These are phyloP conservation scores for Seiridium unicorne DNA, from an alignment of 2,329 filamentous ascomycete species.

Conservation along the genomic window DNA sequence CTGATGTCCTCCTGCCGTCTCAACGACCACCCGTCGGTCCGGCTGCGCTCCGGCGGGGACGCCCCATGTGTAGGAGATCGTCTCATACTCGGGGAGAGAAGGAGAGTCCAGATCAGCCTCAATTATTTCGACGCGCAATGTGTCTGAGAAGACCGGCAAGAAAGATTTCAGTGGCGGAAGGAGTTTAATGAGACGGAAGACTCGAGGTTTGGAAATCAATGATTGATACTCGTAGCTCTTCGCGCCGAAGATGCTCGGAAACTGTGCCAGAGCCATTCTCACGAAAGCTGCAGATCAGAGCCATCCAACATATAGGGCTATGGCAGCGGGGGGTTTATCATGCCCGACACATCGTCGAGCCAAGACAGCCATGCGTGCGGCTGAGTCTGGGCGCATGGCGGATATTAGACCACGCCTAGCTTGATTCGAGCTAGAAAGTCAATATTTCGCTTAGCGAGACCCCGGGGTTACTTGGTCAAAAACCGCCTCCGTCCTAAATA, in stretches of 20 bases:
- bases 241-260: neutral
- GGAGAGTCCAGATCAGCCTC: conserved; percentile 16
- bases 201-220: conserved; percentile 7
- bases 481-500: no score
- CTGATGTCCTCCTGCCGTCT: conserved; percentile 10
- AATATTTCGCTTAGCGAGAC: no score
- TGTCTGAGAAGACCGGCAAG: conserved; percentile 18
- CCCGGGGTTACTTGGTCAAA: no score
- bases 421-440: neutral
- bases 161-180: conserved; percentile 15
- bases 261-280: neutral
- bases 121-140: conserved; percentile 24
- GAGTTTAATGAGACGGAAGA: conserved; percentile 24
- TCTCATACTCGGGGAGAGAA: conserved; percentile 18
- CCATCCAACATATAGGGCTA: neutral
- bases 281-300: neutral
- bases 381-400: neutral
- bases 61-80: conserved; percentile 31
- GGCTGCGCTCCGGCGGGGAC: conserved; percentile 11
- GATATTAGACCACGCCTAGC: neutral
- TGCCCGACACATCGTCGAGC: neutral
- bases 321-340: neutral
- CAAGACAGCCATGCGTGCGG: neutral
- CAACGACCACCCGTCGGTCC: conserved; percentile 24
- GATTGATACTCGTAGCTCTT: neutral